A percentile compares a stretch with the other conserved stretches of the same genome.
Evolutionary conservation across 176 grass and related monocot genomes (phyloP).

Genomic region (Hsuehochloa calcarea): DNA sequence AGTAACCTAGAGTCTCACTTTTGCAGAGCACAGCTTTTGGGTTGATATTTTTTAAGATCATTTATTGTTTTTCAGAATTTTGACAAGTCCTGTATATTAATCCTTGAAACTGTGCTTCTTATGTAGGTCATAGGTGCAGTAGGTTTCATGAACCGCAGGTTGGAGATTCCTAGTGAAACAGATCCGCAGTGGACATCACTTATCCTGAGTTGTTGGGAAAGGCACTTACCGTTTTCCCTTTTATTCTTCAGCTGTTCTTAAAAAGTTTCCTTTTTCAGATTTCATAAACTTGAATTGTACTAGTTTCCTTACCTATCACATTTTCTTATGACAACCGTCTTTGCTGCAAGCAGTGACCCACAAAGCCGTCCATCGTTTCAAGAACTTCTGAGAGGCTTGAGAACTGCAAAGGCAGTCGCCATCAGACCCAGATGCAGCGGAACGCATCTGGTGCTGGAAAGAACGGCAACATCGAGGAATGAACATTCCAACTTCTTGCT

Average conservation of each 20-base stretch:
- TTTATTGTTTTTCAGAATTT: constrained; percentile 4
- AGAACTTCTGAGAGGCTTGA: constrained; percentile 65
- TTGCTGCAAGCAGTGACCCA: constrained; percentile 56
- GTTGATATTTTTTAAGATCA: not conserved
- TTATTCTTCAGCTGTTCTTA: constrained; percentile 3
- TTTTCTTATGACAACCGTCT: constrained; percentile 14
- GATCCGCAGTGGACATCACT: constrained; percentile 87
- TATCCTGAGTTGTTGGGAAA: constrained; percentile 92
- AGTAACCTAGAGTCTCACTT: not conserved
- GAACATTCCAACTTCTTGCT: not conserved
- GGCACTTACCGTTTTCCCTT: constrained; percentile 24
- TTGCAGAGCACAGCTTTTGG: not conserved
- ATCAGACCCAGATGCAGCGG: constrained; percentile 56
- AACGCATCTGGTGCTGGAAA: constrained; percentile 40
- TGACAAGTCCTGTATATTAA: not conserved
- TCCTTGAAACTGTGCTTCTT: not conserved
- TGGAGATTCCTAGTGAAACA: constrained; percentile 74
- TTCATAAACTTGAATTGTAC: not conserved
- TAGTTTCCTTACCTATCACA: not conserved
- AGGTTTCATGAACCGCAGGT: constrained; percentile 91
- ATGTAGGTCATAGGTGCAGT: constrained; percentile 85
- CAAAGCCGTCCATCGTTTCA: constrained; percentile 72
- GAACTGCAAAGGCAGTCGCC: constrained; percentile 60
- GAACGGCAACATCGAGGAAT: constrained; percentile 49
- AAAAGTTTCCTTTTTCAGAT: not conserved